A percentile compares a stretch with the other conserved stretches of the same genome.
Conservation (phyloP, 306 rosid genomes). For the Psophocarpus tetragonolobus region DNA sequence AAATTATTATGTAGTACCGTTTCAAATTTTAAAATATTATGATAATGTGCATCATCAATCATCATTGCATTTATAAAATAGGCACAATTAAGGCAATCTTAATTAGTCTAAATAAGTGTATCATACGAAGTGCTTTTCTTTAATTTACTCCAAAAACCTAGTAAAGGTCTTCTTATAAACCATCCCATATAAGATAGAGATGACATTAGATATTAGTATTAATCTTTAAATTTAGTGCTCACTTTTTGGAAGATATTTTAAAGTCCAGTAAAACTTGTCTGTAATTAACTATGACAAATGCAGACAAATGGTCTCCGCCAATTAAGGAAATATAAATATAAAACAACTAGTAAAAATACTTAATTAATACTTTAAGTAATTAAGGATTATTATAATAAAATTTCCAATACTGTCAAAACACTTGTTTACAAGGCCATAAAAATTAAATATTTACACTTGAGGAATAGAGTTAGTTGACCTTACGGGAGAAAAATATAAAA, state of each 20-base stretch:
- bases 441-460: background rate
- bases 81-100: background rate
- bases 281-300: background rate
- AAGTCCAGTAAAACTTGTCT: background rate
- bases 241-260: background rate
- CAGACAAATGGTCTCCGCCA: background rate
- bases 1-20: no score
- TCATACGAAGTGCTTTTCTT: background rate
- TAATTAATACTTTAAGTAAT: background rate
- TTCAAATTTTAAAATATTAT: background rate
- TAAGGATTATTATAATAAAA: background rate
- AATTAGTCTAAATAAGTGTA: background rate
- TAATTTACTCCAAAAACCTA: background rate
- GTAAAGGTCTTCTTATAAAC: background rate
- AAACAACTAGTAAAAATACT: background rate
- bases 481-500: background rate
- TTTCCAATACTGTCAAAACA: background rate
- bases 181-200: background rate
- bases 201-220: background rate
- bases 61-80: background rate
- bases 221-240: background rate
- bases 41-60: background rate
- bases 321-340: background rate
- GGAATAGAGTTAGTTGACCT: slow-evolving; percentile 9
- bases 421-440: background rate